Base-by-base conservation (phyloP, 2,329 filamentous ascomycete species). In the Diplodia mutila region DNA sequence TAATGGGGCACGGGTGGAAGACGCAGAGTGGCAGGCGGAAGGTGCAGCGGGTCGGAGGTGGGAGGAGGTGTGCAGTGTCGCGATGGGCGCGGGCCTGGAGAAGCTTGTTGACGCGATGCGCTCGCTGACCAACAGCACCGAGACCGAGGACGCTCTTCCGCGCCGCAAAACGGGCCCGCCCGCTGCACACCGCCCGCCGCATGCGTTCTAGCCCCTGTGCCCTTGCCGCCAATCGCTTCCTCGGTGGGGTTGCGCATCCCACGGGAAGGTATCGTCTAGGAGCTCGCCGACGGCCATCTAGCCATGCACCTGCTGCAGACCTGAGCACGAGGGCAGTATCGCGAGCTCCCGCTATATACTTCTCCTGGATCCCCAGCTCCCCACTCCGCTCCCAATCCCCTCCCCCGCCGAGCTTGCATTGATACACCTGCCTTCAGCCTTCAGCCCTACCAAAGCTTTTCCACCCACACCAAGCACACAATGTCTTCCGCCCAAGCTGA, bases 231-330 rank as follows among this genome's bases (percentile, higher is more conserved):
- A 68, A 59, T 59, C 61, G 59, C 69, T 71, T 46, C 42, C 42
- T 46, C 23, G 29, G 59, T 51, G 59, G 59, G 59, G 59, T 63
- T 59, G 59, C 42, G 59, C 59, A 63, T 63, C 59, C 42, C 59
- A 63, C 59, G 59, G 59, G 25, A 46, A 32, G 39, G 39, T 11
- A 39, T 61, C 48, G 48, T 61, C 42, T 37, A 72, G 75, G 73
- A 76, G 71, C 65, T 74, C 74, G 73, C 76, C 74, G 75, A 72
- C 71, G 72, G 73, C 75, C 75, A 77, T 63, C 46, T 18, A 37
- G 57, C 57, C 39, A 63, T 63, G 59, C 59, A 51, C 18, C 59
- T 63, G 59, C 59, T 34, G 59, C 59, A 54, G 23, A 54, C 61
- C 61, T 54, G 32, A 46, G 49, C 49, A 65, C 61, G 48, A 46